A percentile compares a stretch with the other conserved stretches of the same genome.
phyloP scores from a whole-genome alignment of 768 basidiomycete genomes.

The Mrakia frigida region DNA sequence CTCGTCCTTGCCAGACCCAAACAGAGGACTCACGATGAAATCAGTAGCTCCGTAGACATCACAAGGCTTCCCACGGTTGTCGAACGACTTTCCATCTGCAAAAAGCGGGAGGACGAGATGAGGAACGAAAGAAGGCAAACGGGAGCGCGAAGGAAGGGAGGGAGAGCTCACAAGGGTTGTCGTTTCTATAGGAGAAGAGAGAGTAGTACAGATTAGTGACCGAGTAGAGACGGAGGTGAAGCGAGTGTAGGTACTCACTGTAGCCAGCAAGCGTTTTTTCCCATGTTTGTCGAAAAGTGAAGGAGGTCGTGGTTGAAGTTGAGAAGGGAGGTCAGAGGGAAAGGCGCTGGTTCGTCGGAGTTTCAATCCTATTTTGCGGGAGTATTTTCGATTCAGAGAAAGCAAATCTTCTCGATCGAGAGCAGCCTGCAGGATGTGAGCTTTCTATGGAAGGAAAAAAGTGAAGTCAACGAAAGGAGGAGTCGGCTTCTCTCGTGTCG shows the following conservation, averaged over 20 bases:
- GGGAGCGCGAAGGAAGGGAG: neutral
- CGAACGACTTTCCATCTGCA: conserved; percentile 18
- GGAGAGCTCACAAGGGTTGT: conserved; percentile 10
- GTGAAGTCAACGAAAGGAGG: too few relatives aligned
- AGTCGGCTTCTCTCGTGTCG: too few relatives aligned
- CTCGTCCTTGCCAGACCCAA: neutral
- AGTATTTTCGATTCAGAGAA: too few relatives aligned
- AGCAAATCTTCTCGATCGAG: too few relatives aligned
- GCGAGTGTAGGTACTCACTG: neutral
- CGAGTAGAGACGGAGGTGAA: neutral
- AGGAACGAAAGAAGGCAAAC: neutral
- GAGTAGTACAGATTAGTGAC: neutral
- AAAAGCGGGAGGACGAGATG: neutral
- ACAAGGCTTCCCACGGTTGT: conserved; percentile 25
- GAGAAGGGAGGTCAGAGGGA: neutral
- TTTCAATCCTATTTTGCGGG: too few relatives aligned
- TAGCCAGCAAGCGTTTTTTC: conserved; percentile 12
- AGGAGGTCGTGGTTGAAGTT: neutral
- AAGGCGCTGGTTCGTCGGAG: neutral
- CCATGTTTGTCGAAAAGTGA: neutral
- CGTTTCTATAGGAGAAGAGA: neutral
- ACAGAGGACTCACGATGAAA: conserved; percentile 9
- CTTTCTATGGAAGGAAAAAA: too few relatives aligned
- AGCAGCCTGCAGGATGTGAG: too few relatives aligned
- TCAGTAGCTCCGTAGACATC: conserved; percentile 22